A percentile compares a stretch with the other conserved stretches of the same genome.
Evolutionary conservation across 148 eudicot genomes (phyloP).

Genomic region (Beta vulgaris): DNA sequence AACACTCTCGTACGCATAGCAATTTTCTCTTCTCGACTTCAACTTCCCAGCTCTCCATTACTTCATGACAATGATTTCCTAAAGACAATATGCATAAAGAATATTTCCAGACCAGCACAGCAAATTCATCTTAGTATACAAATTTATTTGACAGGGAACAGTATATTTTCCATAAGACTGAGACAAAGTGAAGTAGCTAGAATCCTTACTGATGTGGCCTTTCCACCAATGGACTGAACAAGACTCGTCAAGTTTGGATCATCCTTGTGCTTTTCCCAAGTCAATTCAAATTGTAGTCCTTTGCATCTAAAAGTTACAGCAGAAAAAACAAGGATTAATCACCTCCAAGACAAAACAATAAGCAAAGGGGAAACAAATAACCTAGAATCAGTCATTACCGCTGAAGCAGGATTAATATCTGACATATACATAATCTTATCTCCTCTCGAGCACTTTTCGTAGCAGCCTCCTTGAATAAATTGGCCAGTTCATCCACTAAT

Average conservation of each 20-base stretch:
- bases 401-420: slow-evolving; percentile 59
- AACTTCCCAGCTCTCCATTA: not conserved
- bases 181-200: not conserved
- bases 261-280: slow-evolving; percentile 80
- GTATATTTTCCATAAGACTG: not conserved
- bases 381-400: slow-evolving; percentile 43
- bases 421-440: slow-evolving; percentile 53
- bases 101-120: not conserved
- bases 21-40: no score
- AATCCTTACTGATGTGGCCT: slow-evolving; percentile 23
- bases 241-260: slow-evolving; percentile 68
- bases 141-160: not conserved
- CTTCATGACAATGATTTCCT: not conserved
- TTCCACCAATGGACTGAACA: slow-evolving; percentile 34
- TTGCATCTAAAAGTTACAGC: slow-evolving; percentile 48
- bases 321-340: slow-evolving; percentile 6
- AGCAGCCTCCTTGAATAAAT: slow-evolving; percentile 74
- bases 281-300: slow-evolving; percentile 60
- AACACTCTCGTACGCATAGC: not conserved
- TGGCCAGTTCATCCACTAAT: slow-evolving; percentile 73
- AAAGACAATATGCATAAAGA: not conserved
- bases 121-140: not conserved
- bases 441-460: slow-evolving; percentile 63
- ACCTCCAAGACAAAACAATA: not conserved
- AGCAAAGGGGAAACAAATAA: not conserved